Percentiles rank a stretch among this genome's conserved stretches.
Conservation (phyloP, 306 rosid species). For the Cicer cuneatum region DNA sequence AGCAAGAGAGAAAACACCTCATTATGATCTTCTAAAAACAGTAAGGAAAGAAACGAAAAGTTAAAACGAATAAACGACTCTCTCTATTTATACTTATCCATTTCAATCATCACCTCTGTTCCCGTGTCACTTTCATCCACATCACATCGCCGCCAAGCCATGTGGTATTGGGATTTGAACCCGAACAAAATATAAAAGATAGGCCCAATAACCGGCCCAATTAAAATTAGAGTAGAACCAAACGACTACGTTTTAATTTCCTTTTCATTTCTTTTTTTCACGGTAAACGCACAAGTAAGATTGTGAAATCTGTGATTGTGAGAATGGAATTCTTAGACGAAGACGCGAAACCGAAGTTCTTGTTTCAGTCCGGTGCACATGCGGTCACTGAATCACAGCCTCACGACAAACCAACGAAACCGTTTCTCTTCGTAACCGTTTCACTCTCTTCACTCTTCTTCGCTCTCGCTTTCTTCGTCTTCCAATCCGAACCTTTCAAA, state of each 20-base stretch:
- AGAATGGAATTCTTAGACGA: conserved; percentile 59
- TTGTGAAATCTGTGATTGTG: neutral
- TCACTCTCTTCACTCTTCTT: conserved; percentile 43
- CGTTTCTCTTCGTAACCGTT: conserved; percentile 41
- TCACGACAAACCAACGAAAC: conserved; percentile 43
- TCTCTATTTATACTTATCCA: conserved; percentile 38
- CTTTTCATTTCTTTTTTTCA: neutral
- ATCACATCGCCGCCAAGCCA: conserved; percentile 32
- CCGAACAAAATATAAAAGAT: neutral
- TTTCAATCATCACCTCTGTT: neutral
- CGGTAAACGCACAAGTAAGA: neutral
- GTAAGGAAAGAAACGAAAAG: neutral
- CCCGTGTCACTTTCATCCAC: neutral
- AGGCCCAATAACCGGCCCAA: neutral
- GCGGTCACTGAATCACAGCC: conserved; percentile 33
- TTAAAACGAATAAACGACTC: neutral
- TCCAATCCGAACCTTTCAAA: conserved; percentile 53
- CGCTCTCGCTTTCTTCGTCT: conserved; percentile 42
- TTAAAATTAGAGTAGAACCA: neutral
- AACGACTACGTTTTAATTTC: conserved; percentile 24
- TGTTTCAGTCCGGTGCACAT: conserved; percentile 50
- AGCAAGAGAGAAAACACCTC: neutral
- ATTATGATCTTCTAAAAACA: neutral
- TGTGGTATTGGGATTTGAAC: neutral
- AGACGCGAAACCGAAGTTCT: conserved; percentile 54